These are phyloP conservation scores for Trichoderma oligosporum DNA, from an alignment of 2,329 filamentous ascomycete genomes.

Conservation along the genomic window DNA sequence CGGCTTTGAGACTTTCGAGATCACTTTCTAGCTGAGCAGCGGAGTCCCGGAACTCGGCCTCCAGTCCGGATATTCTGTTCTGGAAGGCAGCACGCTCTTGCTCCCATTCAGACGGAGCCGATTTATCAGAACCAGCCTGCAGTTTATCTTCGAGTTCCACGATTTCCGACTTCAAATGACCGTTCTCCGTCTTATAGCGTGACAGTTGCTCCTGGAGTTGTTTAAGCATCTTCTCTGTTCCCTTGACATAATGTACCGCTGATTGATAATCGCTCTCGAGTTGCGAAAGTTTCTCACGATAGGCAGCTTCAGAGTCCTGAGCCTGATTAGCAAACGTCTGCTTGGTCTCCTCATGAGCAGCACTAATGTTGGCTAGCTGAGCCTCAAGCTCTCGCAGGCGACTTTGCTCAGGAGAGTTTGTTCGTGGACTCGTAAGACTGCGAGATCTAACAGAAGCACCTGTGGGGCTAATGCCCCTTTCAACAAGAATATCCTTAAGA, in stretches of 20 bases:
- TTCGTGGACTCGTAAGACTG: slow-evolving; percentile 65
- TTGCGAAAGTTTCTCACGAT: slow-evolving; percentile 88
- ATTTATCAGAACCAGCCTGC: slow-evolving; percentile 34
- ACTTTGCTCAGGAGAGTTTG: slow-evolving; percentile 73
- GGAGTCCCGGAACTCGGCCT: slow-evolving; percentile 64
- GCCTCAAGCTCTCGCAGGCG: slow-evolving; percentile 83
- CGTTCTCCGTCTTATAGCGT: slow-evolving; percentile 84
- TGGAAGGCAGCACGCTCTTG: slow-evolving; percentile 65
- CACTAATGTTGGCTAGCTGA: slow-evolving; percentile 72
- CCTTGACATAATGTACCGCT: slow-evolving; percentile 95
- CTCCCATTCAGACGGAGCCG: slow-evolving; percentile 65
- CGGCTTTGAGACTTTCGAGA: slow-evolving; percentile 63
- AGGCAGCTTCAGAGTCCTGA: slow-evolving; percentile 82
- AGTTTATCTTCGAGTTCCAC: slow-evolving; percentile 58
- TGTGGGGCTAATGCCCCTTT: slow-evolving; percentile 79
- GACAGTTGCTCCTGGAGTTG: slow-evolving; percentile 97
- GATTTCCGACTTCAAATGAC: slow-evolving; percentile 77
- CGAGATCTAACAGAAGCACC: slow-evolving; percentile 64
- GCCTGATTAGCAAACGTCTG: slow-evolving; percentile 71
- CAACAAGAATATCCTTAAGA: slow-evolving; percentile 85
- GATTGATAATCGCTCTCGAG: slow-evolving; percentile 97
- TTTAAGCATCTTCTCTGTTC: slow-evolving; percentile 98
- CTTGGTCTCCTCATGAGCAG: slow-evolving; percentile 83
- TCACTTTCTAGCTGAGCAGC: slow-evolving; percentile 67
- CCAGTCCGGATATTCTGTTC: slow-evolving; percentile 63